Conservation (phyloP, 768 basidiomycete species). For the Tricholoma bakamatsutake region DNA sequence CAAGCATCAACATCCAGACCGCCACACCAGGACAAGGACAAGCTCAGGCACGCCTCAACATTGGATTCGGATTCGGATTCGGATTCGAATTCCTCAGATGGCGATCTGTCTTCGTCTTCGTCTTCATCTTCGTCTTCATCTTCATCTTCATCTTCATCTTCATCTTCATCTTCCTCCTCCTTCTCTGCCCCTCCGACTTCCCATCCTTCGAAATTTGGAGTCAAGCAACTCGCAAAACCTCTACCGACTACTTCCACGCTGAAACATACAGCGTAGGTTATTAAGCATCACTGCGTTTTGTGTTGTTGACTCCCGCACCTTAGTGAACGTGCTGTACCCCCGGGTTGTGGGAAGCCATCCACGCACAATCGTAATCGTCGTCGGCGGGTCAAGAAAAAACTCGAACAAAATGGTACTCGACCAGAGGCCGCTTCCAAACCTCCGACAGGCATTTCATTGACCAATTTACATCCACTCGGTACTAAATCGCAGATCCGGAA, state of each 20-base stretch:
- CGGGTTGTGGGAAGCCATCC: conserved; percentile 14
- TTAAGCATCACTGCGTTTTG: neutral
- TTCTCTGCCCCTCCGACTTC: conserved; percentile 12
- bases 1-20: neutral
- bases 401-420: conserved; percentile 16
- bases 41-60: conserved; percentile 10
- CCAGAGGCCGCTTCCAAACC: conserved; percentile 11
- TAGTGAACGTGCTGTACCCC: conserved; percentile 7
- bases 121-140: conserved; percentile 29
- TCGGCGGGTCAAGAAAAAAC: conserved; percentile 15
- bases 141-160: conserved; percentile 6
- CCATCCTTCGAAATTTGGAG: neutral
- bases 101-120: conserved; percentile 12
- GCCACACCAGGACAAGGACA: conserved; percentile 4
- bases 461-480: conserved; percentile 43
- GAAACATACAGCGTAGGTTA: neutral
- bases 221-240: neutral
- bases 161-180: conserved; percentile 20
- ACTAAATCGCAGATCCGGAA: neutral
- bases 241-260: neutral
- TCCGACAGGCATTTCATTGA: conserved; percentile 28
- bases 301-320: neutral
- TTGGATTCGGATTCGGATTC: conserved; percentile 21
- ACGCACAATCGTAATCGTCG: conserved; percentile 10
- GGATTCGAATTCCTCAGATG: conserved; percentile 17